Evolutionary conservation across 805 yeast genomes (phyloP), one percentile per base, ranked within the genome.

Genomic region (Metschnikowia lochheadii): DNA sequence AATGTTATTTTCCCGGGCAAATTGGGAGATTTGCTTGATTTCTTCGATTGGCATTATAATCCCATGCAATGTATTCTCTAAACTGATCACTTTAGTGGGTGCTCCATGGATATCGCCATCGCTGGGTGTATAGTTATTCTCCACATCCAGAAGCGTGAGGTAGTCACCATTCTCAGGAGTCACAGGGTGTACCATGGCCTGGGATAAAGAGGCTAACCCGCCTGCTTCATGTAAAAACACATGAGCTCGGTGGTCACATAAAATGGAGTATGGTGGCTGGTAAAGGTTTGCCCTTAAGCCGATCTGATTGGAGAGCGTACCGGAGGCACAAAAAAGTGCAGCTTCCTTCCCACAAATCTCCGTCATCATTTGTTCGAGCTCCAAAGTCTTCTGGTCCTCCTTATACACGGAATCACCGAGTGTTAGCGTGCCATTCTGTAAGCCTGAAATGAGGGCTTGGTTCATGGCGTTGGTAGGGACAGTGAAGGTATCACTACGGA

Each of bases 61-160:
- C 21, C 98, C 98, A 59, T 87, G 91, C 44, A 90, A 62, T 3
- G 97, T 91, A 72, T 91, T 91, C 64, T 91, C 98, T 58, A 92
- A 75, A 5, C 92, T 84, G 58, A 91, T 79, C 40, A 92, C 78
- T 61, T 79, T 82, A 5, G 97, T 92, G 45, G 97, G 96, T 2
- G 97, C 96, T 37, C 77, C 78, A 65, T 91, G 97, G 57, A 89
- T 83, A 62, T 89, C 92, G 32, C 88, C 91, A 59, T 85, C 90
- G 56, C 85, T 87, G 14, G 84, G 82, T 38, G 81, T 73, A 56
- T 77, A 79, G 54, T 79, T 72, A n/a, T 76, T 76, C 54, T 78
- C 67, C 49, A 91, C 79, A 61, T 91, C 97, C 55, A 88, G 94
- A 49, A 89, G 65, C 3, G 97, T 90, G 62, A 91, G 60, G 63